Base-by-base conservation (phyloP, 1,284 basidiomycete genomes). In the Porogramme epimiltina region DNA sequence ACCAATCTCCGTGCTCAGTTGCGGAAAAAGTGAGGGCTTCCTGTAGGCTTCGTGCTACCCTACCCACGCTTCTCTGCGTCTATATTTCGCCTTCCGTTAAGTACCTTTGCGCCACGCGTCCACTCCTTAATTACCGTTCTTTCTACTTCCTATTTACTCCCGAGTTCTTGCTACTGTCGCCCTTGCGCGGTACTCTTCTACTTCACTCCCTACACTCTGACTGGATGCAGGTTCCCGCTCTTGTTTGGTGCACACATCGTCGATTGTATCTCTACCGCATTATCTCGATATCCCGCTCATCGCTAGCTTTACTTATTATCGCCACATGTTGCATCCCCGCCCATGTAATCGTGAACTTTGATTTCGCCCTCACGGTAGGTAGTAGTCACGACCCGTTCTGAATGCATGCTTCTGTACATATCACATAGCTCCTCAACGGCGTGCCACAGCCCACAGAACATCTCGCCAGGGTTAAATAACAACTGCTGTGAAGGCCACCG, bases 1-100 rank as follows among this genome's bases (percentile, higher is more conserved):
- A 77, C 73, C 34, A 81, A 69, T 38, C 64, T 92, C 56, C 79
- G 86, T 43, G 80, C 82, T 36, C 90, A 91, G 67, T 60, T 92
- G 58, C 78, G 81, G 48, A 64, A 64, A 60, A 61, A 60, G 58
- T 64, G 52, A 60, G 31, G n/a, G 10, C 13, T 37, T n/a, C n/a
- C 34, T 37, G 8, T n/a, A 16, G 34, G n/a, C n/a, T n/a, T 37
- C 34, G 8, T 18, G n/a, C n/a, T n/a, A n/a, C n/a, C n/a, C n/a
- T n/a, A n/a, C n/a, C n/a, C 42, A 22, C 37, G n/a, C 40, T 31
- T 33, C 25, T 18, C 18, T 43, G 47, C 36, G 8, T 37, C 39
- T 47, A 31, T 10, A 25, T 37, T 38, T 23, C 38, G 3, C 2
- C 9, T 37, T 11, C 15, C 34, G 10, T 48, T 16, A 34, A 23